Evolutionary conservation across 2,329 filamentous ascomycete genomes (phyloP).

Genomic region (Fusarium sp.): DNA sequence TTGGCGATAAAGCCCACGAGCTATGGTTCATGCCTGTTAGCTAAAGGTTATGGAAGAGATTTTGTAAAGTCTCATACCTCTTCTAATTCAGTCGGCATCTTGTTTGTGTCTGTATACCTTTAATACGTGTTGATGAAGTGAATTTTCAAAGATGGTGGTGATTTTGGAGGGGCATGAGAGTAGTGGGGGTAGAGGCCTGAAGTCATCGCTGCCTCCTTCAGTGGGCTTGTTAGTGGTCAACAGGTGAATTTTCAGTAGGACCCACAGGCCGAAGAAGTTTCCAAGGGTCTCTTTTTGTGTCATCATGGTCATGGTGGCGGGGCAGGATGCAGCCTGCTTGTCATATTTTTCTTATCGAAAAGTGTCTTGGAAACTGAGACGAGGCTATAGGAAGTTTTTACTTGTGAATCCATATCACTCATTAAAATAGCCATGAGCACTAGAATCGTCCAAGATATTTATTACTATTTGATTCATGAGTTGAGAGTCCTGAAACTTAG

Average conservation of each 20-base stretch:
- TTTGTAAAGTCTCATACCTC: constrained; percentile 66
- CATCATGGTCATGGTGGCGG: constrained; percentile 48
- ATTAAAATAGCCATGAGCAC: too few species aligned
- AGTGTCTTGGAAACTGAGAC: neutral
- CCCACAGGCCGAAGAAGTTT: constrained; percentile 48
- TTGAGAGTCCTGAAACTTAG: too few species aligned
- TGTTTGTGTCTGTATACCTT: constrained; percentile 8
- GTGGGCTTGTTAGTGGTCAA: constrained; percentile 40
- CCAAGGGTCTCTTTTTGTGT: constrained; percentile 38
- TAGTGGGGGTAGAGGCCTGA: constrained; percentile 49
- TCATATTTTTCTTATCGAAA: constrained; percentile 15
- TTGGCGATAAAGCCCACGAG: constrained; percentile 94
- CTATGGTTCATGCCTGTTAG: constrained; percentile 61
- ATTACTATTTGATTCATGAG: too few species aligned
- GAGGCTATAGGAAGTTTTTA: neutral
- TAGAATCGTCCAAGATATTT: too few species aligned
- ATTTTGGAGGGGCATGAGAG: constrained; percentile 49
- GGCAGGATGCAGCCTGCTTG: constrained; percentile 25
- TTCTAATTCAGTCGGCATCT: constrained; percentile 83
- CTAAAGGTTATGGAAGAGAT: fast-evolving
- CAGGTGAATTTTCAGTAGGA: constrained; percentile 45
- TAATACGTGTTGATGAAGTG: constrained; percentile 17
- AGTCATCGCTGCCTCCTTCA: constrained; percentile 50
- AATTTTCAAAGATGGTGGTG: constrained; percentile 43
- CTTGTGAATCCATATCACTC: too few species aligned